Evolutionary conservation across 139 green algal species (phyloP).

Genomic region (Gonium pectorale): DNA sequence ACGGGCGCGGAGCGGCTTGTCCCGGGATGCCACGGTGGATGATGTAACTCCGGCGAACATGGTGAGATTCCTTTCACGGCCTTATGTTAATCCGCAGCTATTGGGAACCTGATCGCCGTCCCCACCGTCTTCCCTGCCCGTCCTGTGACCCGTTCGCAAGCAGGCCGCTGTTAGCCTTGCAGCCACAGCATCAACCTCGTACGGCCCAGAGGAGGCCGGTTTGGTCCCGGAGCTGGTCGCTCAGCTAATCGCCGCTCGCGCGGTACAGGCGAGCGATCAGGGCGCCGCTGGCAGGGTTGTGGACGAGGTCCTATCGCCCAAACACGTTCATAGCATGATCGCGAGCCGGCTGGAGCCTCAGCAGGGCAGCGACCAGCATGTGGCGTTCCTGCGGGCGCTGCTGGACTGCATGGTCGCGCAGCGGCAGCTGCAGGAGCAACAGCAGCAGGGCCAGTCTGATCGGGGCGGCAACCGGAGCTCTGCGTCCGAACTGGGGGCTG

Average conservation of each 20-base stretch:
- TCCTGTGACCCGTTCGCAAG: neutral
- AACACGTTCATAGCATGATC: neutral
- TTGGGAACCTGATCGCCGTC: neutral
- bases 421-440: neutral
- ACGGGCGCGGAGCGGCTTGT: neutral
- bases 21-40: too few species aligned
- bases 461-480: too few species aligned
- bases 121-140: neutral
- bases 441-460: neutral
- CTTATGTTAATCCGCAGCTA: neutral
- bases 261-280: neutral
- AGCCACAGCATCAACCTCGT: too few species aligned
- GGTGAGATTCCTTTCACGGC: too few species aligned
- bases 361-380: neutral
- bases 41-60: too few species aligned
- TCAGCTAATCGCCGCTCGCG: neutral
- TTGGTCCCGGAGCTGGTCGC: constrained; percentile 11
- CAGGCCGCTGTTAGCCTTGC: neutral
- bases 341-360: neutral
- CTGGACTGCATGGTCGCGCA: neutral
- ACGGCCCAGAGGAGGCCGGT: too few species aligned
- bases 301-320: neutral
- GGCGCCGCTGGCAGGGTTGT: neutral
- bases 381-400: neutral
- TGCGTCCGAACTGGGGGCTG: neutral